phyloP scores from a whole-genome alignment of 2,329 filamentous ascomycete species.

The Clarireedia paspali region DNA sequence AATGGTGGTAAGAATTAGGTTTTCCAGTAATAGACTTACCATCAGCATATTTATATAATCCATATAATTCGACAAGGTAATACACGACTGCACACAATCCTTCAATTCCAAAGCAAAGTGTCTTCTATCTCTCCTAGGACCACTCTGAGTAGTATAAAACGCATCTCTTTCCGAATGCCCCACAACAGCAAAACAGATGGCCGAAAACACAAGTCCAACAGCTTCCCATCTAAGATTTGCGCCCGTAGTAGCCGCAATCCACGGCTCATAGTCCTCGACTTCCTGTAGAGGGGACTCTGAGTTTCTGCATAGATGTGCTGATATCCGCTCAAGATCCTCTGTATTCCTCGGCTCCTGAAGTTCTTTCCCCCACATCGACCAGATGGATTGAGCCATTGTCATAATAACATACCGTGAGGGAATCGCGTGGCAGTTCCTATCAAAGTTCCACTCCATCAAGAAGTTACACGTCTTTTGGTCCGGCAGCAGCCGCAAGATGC shows the following conservation, averaged over 20 bases:
- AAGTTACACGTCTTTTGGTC: constrained; percentile 23
- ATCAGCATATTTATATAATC: constrained; percentile 33
- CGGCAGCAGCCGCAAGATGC: constrained; percentile 21
- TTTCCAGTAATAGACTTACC: constrained; percentile 32
- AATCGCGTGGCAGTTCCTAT: constrained; percentile 14
- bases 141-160: constrained; percentile 23
- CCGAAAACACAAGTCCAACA: constrained; percentile 24
- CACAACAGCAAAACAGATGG: constrained; percentile 17
- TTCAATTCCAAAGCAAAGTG: constrained; percentile 25
- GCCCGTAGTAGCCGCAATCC: constrained; percentile 23
- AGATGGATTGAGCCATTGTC: constrained; percentile 17
- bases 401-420: constrained; percentile 12
- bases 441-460: constrained; percentile 20
- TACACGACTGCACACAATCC: constrained; percentile 30
- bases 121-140: constrained; percentile 20
- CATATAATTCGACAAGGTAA: constrained; percentile 31
- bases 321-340: constrained; percentile 21
- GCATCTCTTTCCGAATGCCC: constrained; percentile 16
- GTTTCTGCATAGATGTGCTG: constrained; percentile 25
- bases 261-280: constrained; percentile 23
- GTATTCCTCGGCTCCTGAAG: constrained; percentile 17
- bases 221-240: constrained; percentile 28
- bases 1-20: constrained; percentile 32
- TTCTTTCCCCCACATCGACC: constrained; percentile 19
- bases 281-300: constrained; percentile 23